Evolutionary conservation across 140 eudicot species (phyloP).

Genomic region (Senecio squalidus): DNA sequence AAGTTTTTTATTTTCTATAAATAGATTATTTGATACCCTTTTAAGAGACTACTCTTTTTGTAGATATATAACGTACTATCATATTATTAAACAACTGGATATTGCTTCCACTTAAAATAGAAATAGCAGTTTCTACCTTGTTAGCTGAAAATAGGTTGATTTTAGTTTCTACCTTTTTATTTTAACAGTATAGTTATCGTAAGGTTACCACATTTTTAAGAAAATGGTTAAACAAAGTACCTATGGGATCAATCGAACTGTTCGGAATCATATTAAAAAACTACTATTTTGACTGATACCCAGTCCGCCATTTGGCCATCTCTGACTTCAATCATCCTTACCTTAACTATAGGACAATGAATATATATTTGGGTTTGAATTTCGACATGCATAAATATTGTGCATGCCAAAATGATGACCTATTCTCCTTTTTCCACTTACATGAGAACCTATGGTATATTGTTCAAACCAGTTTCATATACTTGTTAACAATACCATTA

Average conservation of each 20-base stretch:
- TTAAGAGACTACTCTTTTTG: no score
- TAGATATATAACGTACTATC: no score
- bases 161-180: background rate
- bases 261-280: background rate
- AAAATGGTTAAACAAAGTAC: no score
- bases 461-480: background rate
- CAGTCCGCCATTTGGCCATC: background rate
- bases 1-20: no score
- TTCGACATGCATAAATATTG: background rate
- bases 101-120: slow-evolving; percentile 10
- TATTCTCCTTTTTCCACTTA: slow-evolving; percentile 1
- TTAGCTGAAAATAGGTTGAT: background rate
- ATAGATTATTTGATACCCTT: no score
- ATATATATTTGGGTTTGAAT: background rate
- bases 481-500: background rate
- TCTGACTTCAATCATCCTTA: background rate
- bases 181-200: background rate
- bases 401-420: slow-evolving; percentile 15
- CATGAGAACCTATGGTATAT: slow-evolving; percentile 3
- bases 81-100: background rate
- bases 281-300: background rate
- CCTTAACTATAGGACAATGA: background rate
- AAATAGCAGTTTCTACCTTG: background rate
- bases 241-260: background rate
- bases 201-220: background rate